A percentile compares a stretch with the other conserved stretches of the same genome.
Conservation (phyloP, 371 early-diverging fungal species). For the Circinella minor region DNA sequence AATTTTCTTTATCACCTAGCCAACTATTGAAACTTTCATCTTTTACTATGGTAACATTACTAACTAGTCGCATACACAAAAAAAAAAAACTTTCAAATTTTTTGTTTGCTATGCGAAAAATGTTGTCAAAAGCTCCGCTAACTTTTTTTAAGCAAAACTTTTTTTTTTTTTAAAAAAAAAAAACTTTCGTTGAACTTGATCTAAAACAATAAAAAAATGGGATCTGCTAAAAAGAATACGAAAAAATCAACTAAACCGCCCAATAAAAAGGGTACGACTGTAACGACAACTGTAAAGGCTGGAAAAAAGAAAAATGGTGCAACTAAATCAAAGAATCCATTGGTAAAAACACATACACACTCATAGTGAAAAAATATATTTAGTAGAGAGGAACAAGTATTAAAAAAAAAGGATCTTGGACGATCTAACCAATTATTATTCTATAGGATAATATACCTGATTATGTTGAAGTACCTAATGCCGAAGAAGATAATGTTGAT, state of each 20-base stretch:
- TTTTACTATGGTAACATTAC: too few relatives aligned
- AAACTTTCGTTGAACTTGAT: not conserved
- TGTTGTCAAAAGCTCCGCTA: too few relatives aligned
- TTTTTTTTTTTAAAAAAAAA: not conserved
- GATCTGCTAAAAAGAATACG: conserved; percentile 7
- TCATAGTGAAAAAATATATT: too few relatives aligned
- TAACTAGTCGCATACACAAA: too few relatives aligned
- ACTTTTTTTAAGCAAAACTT: not conserved
- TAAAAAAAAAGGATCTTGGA: not conserved
- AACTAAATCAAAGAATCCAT: conserved; percentile 9
- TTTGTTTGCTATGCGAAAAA: too few relatives aligned
- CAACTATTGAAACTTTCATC: too few relatives aligned
- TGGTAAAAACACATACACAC: not conserved
- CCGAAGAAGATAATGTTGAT: conserved; percentile 48
- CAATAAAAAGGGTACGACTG: not conserved
- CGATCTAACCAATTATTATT: not conserved
- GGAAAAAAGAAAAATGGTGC: conserved; percentile 3
- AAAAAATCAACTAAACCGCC: conserved; percentile 8
- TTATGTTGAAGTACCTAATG: conserved; percentile 18
- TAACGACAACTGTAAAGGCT: not conserved
- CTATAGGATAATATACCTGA: conserved; percentile 11
- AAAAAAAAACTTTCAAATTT: too few relatives aligned
- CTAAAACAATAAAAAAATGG: not conserved
- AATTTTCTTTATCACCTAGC: too few relatives aligned
- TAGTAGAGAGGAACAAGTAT: not conserved